Percentiles rank a stretch among this genome's conserved stretches.
Conservation (phyloP, 495 filamentous ascomycete genomes). For the Tuber melanosporum region DNA sequence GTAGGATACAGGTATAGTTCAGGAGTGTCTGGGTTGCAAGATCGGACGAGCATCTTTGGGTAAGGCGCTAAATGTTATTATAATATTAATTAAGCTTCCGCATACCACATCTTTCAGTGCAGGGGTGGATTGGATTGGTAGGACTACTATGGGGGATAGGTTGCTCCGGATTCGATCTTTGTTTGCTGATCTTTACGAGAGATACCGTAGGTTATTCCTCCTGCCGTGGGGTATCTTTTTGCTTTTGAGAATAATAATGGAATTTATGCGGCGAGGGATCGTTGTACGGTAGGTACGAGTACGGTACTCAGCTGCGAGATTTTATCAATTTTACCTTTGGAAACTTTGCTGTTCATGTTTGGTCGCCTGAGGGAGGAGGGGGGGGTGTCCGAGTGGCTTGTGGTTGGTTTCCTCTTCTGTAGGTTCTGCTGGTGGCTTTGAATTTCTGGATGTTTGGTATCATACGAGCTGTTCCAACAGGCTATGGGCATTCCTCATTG, state of each 20-base stretch:
- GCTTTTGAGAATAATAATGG: background rate
- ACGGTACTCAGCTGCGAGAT: background rate
- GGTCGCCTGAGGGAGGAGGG: too few relatives aligned
- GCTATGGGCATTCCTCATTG: background rate
- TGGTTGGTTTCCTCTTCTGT: too few relatives aligned
- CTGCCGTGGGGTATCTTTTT: background rate
- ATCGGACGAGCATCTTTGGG: background rate
- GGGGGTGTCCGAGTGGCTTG: too few relatives aligned
- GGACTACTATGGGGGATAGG: background rate
- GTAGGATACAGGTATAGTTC: too few relatives aligned
- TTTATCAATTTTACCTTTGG: too few relatives aligned
- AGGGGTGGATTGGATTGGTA: background rate
- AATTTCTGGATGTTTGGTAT: background rate
- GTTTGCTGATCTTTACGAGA: background rate
- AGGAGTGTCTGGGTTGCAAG: background rate
- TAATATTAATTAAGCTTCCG: background rate
- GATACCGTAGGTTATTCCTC: background rate
- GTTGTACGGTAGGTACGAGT: background rate
- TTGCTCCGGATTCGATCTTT: background rate
- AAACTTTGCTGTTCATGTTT: too few relatives aligned
- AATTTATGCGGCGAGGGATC: background rate
- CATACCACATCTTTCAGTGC: background rate
- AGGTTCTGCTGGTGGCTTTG: background rate
- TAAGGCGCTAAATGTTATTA: background rate
- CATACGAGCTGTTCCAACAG: background rate